Percentiles rank a stretch among this genome's conserved stretches.
Conservation (phyloP, 2,329 filamentous ascomycete genomes). For the Sclerotinia subarctica region DNA sequence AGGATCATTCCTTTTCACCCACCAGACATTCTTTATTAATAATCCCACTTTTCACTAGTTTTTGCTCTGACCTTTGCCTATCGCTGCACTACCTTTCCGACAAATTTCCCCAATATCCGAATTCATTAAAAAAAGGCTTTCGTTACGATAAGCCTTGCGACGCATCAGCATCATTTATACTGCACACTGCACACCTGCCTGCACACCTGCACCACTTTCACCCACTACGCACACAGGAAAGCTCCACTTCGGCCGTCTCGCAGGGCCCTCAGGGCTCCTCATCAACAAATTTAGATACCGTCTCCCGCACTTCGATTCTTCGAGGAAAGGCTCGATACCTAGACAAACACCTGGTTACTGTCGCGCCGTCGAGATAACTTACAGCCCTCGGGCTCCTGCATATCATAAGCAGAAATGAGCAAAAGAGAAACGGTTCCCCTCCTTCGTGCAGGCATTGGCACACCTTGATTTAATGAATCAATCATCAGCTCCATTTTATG, state of each 20-base stretch:
- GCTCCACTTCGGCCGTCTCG: conserved; percentile 19
- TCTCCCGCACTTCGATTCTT: conserved; percentile 6
- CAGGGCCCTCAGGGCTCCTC: conserved; percentile 7
- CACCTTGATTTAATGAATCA: conserved; percentile 31
- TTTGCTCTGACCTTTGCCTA: conserved; percentile 3
- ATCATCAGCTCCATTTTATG: conserved; percentile 26
- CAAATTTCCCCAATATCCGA: conserved; percentile 6
- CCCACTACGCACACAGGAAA: conserved; percentile 7
- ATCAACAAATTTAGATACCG: conserved; percentile 1
- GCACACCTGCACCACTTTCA: background rate
- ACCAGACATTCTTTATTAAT: background rate
- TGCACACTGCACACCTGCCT: background rate
- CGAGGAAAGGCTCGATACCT: background rate
- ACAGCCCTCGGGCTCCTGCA: conserved; percentile 20
- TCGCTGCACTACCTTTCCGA: conserved; percentile 13
- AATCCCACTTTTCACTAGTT: background rate
- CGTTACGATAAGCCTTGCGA: conserved; percentile 19
- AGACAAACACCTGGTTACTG: background rate
- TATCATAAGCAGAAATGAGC: conserved; percentile 37
- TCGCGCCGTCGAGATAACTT: conserved; percentile 15
- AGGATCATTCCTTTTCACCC: background rate
- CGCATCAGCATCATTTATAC: conserved; percentile 14
- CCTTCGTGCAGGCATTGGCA: conserved; percentile 40
- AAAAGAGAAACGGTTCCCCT: conserved; percentile 34
- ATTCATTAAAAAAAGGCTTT: background rate